phyloP scores from a whole-genome alignment of 495 filamentous ascomycete species.

The Neurospora sp. region DNA sequence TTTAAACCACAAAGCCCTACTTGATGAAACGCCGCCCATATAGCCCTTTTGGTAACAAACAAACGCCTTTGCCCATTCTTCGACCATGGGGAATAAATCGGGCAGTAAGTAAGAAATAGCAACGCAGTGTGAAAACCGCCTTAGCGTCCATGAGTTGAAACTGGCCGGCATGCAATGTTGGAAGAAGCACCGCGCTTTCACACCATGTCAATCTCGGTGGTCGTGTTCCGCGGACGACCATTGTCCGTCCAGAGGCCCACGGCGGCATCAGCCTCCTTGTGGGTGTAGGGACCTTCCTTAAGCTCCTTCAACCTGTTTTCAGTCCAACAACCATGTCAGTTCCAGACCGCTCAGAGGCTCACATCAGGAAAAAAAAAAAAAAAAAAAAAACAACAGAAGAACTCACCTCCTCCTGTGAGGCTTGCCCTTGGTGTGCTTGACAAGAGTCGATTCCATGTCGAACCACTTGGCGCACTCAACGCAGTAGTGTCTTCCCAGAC shows the following conservation, averaged over 20 bases:
- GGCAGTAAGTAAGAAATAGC: background rate
- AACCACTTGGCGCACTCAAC: slow-evolving; percentile 95
- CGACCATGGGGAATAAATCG: background rate
- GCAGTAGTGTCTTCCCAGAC: slow-evolving; percentile 74
- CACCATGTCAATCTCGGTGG: slow-evolving; percentile 2
- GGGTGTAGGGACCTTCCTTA: slow-evolving; percentile 1
- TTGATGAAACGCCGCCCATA: background rate
- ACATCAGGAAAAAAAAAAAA: background rate
- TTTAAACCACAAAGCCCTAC: background rate
- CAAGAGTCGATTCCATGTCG: slow-evolving; percentile 71
- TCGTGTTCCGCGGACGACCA: background rate
- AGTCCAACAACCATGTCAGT: background rate
- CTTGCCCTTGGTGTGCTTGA: slow-evolving; percentile 73
- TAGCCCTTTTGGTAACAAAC: background rate
- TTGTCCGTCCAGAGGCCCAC: slow-evolving; percentile 2
- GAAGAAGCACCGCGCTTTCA: background rate
- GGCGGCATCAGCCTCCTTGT: slow-evolving; percentile 2
- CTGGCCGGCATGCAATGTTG: background rate
- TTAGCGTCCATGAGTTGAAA: background rate
- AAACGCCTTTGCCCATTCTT: background rate
- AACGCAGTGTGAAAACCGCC: background rate
- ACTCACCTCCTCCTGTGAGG: slow-evolving; percentile 80
- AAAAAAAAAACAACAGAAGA: background rate
- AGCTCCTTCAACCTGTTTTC: slow-evolving; percentile 3
- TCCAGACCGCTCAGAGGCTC: background rate